Percentiles rank a stretch among this genome's conserved stretches.
phyloP scores from a whole-genome alignment of 768 basidiomycete genomes.

The Suillus luteus region DNA sequence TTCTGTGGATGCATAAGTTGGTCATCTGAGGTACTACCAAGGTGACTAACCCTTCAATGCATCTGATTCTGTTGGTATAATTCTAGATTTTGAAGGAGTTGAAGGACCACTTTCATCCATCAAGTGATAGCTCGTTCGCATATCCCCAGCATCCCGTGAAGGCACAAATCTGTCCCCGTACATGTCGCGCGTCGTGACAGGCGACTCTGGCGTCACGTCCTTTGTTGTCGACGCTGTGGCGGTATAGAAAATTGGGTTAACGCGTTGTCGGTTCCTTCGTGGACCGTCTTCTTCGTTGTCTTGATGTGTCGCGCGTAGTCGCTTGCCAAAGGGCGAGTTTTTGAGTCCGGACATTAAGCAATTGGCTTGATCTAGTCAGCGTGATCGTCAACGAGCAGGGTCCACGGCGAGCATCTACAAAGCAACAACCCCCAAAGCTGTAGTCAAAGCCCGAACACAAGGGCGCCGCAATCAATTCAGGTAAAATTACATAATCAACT shows the following conservation, averaged over 20 bases:
- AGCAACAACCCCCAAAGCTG: constrained; percentile 3
- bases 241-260: constrained; percentile 54
- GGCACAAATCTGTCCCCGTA: constrained; percentile 68
- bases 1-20: constrained; percentile 42
- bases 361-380: background rate
- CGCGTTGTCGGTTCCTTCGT: constrained; percentile 51
- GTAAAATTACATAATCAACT: background rate
- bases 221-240: constrained; percentile 47
- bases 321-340: constrained; percentile 84
- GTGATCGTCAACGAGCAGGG: constrained; percentile 2
- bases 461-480: background rate
- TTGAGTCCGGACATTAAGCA: constrained; percentile 69
- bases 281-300: constrained; percentile 58
- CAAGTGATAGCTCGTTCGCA: constrained; percentile 63
- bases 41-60: constrained; percentile 66
- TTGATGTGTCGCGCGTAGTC: constrained; percentile 71
- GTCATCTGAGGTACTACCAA: background rate
- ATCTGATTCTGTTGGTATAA: constrained; percentile 70
- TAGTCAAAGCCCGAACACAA: background rate
- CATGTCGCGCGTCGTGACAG: constrained; percentile 37
- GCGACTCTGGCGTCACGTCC: constrained; percentile 52
- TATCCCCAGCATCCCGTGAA: constrained; percentile 56
- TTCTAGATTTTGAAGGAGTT: constrained; percentile 60
- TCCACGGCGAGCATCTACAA: background rate
- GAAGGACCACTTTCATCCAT: constrained; percentile 56